Evolutionary conservation across 2,329 filamentous ascomycete genomes (phyloP).

Genomic region (Xylariaceae sp.): DNA sequence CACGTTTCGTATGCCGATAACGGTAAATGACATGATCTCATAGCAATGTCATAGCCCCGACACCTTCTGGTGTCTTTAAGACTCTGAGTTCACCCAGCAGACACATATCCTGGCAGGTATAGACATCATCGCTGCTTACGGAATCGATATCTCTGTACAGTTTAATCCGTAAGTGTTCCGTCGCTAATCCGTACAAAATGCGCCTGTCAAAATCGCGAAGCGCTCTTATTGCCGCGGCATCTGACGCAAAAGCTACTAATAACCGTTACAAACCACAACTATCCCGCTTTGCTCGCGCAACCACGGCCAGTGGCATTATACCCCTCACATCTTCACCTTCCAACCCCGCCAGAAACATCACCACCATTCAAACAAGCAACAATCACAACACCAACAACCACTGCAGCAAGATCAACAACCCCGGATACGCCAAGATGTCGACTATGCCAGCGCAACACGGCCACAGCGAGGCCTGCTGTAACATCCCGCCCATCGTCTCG

Average conservation of each 20-base stretch:
- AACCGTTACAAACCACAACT: conserved; percentile 10
- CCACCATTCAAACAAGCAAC: conserved; percentile 10
- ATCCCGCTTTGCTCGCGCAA: conserved; percentile 9
- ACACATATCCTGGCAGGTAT: not conserved
- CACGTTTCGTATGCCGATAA: not conserved
- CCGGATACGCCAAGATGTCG: conserved; percentile 37
- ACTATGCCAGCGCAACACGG: conserved; percentile 47
- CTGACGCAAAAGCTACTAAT: conserved; percentile 14
- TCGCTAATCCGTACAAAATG: not conserved
- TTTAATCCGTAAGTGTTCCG: too few relatives aligned
- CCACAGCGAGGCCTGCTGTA: conserved; percentile 53
- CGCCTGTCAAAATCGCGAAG: conserved; percentile 13
- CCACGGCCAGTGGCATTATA: conserved; percentile 9
- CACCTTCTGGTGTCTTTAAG: not conserved
- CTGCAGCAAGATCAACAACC: too few relatives aligned
- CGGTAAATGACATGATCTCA: not conserved
- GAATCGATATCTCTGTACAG: not conserved
- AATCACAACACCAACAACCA: conserved; percentile 11
- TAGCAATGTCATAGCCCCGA: not conserved
- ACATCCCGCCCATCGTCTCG: conserved; percentile 52
- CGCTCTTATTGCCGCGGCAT: conserved; percentile 14
- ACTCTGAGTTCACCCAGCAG: not conserved
- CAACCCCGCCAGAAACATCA: conserved; percentile 14
- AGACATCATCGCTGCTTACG: not conserved
- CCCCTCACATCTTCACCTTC: conserved; percentile 6